Evolutionary conservation across 2,329 filamentous ascomycete genomes (phyloP).

Genomic region (Lasiodiplodia sp.): DNA sequence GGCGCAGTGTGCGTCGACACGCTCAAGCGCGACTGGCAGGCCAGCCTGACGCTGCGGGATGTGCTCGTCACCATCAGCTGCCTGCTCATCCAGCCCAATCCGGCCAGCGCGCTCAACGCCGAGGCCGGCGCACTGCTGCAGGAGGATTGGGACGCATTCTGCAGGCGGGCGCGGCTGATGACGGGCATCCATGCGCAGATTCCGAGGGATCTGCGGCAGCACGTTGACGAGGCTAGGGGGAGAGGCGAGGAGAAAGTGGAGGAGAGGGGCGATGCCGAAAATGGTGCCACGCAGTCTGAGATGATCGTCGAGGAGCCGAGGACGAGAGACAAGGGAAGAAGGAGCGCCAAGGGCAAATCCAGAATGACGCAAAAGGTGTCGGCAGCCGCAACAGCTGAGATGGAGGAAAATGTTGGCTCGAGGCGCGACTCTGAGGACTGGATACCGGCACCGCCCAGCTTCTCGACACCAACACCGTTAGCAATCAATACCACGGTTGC

Average conservation of each 20-base stretch:
- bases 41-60: conserved; percentile 64
- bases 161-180: conserved; percentile 66
- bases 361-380: conserved; percentile 31
- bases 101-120: conserved; percentile 68
- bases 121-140: conserved; percentile 65
- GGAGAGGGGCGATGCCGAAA: conserved; percentile 34
- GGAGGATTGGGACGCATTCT: conserved; percentile 66
- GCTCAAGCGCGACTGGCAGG: conserved; percentile 68
- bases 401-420: conserved; percentile 42
- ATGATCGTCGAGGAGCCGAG: conserved; percentile 30
- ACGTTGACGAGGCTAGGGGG: conserved; percentile 61
- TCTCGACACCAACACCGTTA: conserved; percentile 34
- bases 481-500: conserved; percentile 5
- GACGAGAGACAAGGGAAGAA: conserved; percentile 37
- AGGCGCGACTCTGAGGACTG: conserved; percentile 41
- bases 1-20: conserved; percentile 71
- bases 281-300: conserved; percentile 31
- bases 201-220: conserved; percentile 52
- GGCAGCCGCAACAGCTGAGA: conserved; percentile 25
- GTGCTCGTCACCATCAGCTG: conserved; percentile 67
- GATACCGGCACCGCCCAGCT: conserved; percentile 43
- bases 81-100: conserved; percentile 69
- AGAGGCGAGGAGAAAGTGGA: conserved; percentile 53
- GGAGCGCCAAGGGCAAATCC: conserved; percentile 34
- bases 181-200: conserved; percentile 67